Conservation (phyloP, 495 filamentous ascomycete species). For the Penicillium odoratum region DNA sequence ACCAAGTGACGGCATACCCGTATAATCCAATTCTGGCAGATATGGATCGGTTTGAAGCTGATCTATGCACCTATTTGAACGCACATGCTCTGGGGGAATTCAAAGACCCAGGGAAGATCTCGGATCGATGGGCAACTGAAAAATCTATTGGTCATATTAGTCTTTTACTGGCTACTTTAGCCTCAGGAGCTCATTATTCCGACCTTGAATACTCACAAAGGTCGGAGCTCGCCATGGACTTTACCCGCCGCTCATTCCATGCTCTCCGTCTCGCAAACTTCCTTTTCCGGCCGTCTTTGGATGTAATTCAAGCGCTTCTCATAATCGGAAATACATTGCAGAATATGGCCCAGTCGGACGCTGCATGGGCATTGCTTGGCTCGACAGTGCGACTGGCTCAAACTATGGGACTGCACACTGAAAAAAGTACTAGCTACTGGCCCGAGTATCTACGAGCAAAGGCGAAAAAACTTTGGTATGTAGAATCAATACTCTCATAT, state of each 20-base stretch:
- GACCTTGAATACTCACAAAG: constrained; percentile 35
- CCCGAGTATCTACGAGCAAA: constrained; percentile 29
- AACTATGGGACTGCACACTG: constrained; percentile 43
- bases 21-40: constrained; percentile 53
- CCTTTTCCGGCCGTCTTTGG: constrained; percentile 44
- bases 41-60: constrained; percentile 47
- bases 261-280: constrained; percentile 47
- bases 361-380: constrained; percentile 48
- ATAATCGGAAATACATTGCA: constrained; percentile 50
- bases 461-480: constrained; percentile 31
- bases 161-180: constrained; percentile 50
- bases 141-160: constrained; percentile 40
- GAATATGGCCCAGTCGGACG: constrained; percentile 50
- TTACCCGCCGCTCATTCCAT: constrained; percentile 38
- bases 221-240: constrained; percentile 31
- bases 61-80: constrained; percentile 47
- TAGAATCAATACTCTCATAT: not conserved
- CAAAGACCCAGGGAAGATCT: constrained; percentile 16
- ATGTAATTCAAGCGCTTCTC: constrained; percentile 43
- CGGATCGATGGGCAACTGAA: constrained; percentile 31
- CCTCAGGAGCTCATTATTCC: constrained; percentile 53
- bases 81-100: constrained; percentile 34
- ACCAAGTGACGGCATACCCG: constrained; percentile 48
- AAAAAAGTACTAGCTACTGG: constrained; percentile 24
- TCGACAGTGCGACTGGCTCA: constrained; percentile 47